A percentile compares a stretch with the other conserved stretches of the same genome.
These are phyloP conservation scores for Penicillium paxilli DNA, from an alignment of 495 filamentous ascomycete genomes.

Conservation along the genomic window DNA sequence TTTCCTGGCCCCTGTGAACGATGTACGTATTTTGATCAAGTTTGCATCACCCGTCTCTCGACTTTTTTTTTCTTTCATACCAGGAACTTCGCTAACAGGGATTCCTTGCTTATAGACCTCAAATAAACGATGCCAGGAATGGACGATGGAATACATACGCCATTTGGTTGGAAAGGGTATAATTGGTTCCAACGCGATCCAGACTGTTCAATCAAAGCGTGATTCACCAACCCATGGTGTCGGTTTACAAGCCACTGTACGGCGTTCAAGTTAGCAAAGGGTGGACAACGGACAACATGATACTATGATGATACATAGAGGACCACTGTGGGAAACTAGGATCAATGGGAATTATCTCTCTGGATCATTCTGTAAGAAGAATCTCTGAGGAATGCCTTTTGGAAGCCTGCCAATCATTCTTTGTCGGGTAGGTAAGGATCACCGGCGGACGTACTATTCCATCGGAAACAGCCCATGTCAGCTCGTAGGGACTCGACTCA, in stretches of 20 bases:
- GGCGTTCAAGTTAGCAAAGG: constrained; percentile 1
- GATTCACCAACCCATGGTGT: constrained; percentile 35
- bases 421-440: no score
- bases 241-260: constrained; percentile 14
- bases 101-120: constrained; percentile 16
- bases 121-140: constrained; percentile 38
- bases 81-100: neutral
- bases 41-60: neutral
- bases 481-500: no score
- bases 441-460: neutral
- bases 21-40: constrained; percentile 17
- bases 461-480: no score
- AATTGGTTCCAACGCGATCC: constrained; percentile 27
- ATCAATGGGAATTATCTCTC: neutral
- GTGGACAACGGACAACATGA: neutral
- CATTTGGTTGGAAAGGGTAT: constrained; percentile 23
- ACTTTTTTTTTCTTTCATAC: neutral
- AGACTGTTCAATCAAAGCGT: constrained; percentile 32
- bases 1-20: constrained; percentile 36
- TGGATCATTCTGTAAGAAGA: neutral
- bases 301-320: neutral
- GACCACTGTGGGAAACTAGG: neutral
- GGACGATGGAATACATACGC: constrained; percentile 38
- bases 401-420: neutral
- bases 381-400: neutral